Conservation (phyloP, 495 filamentous ascomycete species). For the Endocarpon pusillum region DNA sequence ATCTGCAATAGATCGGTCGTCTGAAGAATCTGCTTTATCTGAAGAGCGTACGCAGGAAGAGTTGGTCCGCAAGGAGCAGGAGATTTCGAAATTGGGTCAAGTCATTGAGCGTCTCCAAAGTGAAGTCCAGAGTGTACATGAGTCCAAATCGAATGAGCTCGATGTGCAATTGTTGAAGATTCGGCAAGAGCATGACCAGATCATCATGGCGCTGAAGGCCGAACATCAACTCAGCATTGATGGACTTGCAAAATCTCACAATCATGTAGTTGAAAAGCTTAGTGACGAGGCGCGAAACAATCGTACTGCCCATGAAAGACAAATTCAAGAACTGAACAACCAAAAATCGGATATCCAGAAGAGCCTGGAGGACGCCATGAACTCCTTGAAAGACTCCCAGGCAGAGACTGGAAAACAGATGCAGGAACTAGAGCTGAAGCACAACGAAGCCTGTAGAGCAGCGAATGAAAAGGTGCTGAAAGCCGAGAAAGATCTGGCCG, state of each 20-base stretch:
- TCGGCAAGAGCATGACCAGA: slow-evolving; percentile 2
- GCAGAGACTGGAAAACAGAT: not conserved
- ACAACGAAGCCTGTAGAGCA: not conserved
- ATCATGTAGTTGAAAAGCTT: not conserved
- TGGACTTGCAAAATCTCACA: not conserved
- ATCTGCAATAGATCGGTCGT: not conserved
- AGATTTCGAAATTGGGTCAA: not conserved
- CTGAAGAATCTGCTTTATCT: not conserved
- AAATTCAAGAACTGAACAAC: not conserved
- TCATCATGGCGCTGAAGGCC: not conserved
- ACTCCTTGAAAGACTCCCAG: not conserved
- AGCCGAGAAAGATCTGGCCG: slow-evolving; percentile 1
- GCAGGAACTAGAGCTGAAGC: not conserved
- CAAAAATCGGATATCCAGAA: not conserved
- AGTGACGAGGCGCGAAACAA: not conserved
- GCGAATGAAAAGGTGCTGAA: slow-evolving; percentile 5
- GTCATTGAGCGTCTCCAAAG: slow-evolving; percentile 1
- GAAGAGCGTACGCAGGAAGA: not conserved
- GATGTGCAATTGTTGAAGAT: not conserved
- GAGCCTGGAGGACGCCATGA: not conserved
- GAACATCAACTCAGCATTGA: not conserved
- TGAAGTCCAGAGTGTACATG: not conserved
- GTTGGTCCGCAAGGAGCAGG: not conserved
- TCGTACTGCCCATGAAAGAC: not conserved
- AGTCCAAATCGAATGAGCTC: not conserved